A percentile compares a stretch with the other conserved stretches of the same genome.
phyloP scores from a whole-genome alignment of 257 asterid species.

The Nicotiana noctiflora region DNA sequence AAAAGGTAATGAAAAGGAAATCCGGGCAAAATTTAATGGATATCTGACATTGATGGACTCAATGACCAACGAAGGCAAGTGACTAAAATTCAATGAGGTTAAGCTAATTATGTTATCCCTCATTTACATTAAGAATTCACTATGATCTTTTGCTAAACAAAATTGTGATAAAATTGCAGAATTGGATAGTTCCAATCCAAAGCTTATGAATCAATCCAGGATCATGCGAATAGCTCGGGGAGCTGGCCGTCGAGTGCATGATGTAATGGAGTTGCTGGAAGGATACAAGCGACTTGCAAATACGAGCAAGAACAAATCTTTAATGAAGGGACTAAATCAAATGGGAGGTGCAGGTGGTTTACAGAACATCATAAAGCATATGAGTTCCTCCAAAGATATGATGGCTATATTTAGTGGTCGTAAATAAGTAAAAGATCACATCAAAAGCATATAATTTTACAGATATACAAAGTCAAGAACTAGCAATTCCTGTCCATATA shows the following conservation, averaged over 20 bases:
- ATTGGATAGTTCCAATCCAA: conserved; percentile 82
- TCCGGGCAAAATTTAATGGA: conserved; percentile 79
- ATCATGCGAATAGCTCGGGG: conserved; percentile 59
- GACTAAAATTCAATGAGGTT: no score
- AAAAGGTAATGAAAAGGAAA: conserved; percentile 84
- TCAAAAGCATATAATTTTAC: no score
- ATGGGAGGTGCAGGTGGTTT: conserved; percentile 91
- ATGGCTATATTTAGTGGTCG: no score
- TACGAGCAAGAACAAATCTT: background rate
- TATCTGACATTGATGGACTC: conserved; percentile 98
- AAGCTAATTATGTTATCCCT: no score
- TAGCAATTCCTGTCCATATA: no score
- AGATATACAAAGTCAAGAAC: no score
- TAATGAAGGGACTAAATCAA: conserved; percentile 41
- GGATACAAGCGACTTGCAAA: background rate
- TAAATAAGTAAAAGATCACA: no score
- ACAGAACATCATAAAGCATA: conserved; percentile 82
- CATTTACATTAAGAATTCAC: no score
- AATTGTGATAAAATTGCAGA: conserved; percentile 15
- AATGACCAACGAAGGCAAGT: conserved; percentile 56
- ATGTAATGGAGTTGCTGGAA: conserved; percentile 1
- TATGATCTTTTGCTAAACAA: no score
- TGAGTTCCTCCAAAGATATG: conserved; percentile 12
- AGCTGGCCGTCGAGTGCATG: background rate
- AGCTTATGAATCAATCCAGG: conserved; percentile 76